Conservation (phyloP, 768 basidiomycete species). For the Tylopilus rubrobrunneus region DNA sequence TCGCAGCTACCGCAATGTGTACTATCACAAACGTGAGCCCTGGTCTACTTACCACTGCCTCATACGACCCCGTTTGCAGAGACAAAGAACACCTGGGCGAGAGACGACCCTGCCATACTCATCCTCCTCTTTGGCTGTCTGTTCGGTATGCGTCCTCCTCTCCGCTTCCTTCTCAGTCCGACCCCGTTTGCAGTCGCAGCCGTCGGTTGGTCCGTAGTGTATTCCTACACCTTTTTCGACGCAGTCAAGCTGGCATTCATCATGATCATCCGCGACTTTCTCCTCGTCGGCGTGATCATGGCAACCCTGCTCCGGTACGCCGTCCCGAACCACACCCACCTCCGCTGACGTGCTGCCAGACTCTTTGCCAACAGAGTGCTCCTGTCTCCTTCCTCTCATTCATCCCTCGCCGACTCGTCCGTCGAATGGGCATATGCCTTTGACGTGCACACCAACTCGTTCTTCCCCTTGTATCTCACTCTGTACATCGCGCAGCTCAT, state of each 20-base stretch:
- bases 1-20: conserved; percentile 87
- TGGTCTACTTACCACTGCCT: neutral
- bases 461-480: conserved; percentile 90
- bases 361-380: conserved; percentile 69
- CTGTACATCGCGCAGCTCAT: conserved; percentile 88
- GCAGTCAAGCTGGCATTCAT: conserved; percentile 63
- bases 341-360: conserved; percentile 36
- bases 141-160: conserved; percentile 42
- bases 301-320: conserved; percentile 73
- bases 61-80: conserved; percentile 43
- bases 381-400: conserved; percentile 68
- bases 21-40: conserved; percentile 89
- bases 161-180: neutral
- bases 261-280: conserved; percentile 89
- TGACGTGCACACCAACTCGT: conserved; percentile 95
- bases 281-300: conserved; percentile 69
- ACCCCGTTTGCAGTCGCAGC: conserved; percentile 56
- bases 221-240: conserved; percentile 55
- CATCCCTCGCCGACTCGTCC: conserved; percentile 60
- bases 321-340: neutral
- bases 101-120: conserved; percentile 95
- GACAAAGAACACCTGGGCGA: conserved; percentile 97
- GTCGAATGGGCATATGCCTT: conserved; percentile 96
- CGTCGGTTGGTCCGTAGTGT: conserved; percentile 82
- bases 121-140: conserved; percentile 80